Conservation (phyloP, 805 yeast genomes). For the Isabelozyma pseudorhagii region DNA sequence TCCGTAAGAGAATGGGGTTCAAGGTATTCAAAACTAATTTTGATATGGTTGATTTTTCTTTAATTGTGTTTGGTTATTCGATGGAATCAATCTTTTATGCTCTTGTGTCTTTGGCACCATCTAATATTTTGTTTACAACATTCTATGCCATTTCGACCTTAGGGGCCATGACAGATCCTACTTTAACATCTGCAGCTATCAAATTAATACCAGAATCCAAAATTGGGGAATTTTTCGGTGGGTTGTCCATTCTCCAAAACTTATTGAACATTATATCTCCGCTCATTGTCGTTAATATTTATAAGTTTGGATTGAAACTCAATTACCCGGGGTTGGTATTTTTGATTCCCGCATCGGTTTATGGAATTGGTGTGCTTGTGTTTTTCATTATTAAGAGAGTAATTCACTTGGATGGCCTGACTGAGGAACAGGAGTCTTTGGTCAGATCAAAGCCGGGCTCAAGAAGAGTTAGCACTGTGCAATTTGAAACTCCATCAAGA, state of each 20-base stretch:
- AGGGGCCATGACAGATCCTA: slow-evolving; percentile 50
- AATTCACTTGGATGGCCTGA: background rate
- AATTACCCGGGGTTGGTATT: slow-evolving; percentile 22
- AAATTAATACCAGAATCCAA: slow-evolving; percentile 54
- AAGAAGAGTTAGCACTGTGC: background rate
- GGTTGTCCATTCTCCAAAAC: slow-evolving; percentile 51
- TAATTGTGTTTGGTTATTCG: slow-evolving; percentile 28
- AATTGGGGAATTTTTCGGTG: slow-evolving; percentile 13
- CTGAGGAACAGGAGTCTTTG: background rate
- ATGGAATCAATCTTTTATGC: slow-evolving; percentile 38
- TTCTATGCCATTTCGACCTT: slow-evolving; percentile 38
- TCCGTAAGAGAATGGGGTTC: slow-evolving; percentile 25
- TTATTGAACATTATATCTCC: slow-evolving; percentile 47
- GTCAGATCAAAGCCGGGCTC: background rate
- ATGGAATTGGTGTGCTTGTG: slow-evolving; percentile 2
- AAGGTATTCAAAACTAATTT: slow-evolving; percentile 31
- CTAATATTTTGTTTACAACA: slow-evolving; percentile 19
- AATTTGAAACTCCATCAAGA: background rate
- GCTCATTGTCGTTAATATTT: slow-evolving; percentile 42
- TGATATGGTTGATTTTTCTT: slow-evolving; percentile 47
- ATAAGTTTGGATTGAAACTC: slow-evolving; percentile 21
- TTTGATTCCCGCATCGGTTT: slow-evolving; percentile 5
- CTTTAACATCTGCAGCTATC: slow-evolving; percentile 50
- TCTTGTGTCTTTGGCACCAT: slow-evolving; percentile 25
- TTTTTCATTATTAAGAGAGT: background rate